Conservation (phyloP, 768 basidiomycete genomes). For the Mycena albidolilacea region DNA sequence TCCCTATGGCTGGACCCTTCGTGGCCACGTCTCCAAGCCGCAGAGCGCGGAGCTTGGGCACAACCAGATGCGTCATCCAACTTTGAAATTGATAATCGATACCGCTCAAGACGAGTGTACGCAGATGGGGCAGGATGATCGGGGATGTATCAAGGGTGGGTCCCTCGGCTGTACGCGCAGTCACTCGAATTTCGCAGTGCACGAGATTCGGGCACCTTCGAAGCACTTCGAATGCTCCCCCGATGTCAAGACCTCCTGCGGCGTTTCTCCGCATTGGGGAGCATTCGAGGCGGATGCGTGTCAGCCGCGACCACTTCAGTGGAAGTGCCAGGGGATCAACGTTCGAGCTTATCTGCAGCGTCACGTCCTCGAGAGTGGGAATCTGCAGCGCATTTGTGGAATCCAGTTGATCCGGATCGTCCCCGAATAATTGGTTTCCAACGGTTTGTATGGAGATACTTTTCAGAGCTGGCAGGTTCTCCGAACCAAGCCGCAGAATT, state of each 20-base stretch:
- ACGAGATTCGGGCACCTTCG: neutral
- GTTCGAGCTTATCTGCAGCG: neutral
- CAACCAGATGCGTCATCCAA: no score
- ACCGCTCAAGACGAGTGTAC: no score
- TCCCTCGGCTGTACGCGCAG: no score
- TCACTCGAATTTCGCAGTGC: neutral
- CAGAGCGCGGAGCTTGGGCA: no score
- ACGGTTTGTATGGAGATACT: neutral
- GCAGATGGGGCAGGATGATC: neutral
- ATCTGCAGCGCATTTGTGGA: neutral
- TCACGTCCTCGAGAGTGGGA: neutral
- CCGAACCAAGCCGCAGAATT: no score
- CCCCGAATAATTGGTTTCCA: neutral
- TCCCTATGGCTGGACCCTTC: no score
- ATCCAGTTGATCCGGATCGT: no score
- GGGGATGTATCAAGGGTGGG: neutral
- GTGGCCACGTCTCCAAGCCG: no score
- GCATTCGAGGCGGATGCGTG: neutral
- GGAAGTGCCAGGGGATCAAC: neutral
- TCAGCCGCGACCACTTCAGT: slow-evolving; percentile 10
- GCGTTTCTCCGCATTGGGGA: neutral
- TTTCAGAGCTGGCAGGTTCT: neutral
- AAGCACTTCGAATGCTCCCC: neutral
- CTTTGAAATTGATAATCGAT: no score
- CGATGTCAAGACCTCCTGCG: neutral